Conservation (phyloP, 768 basidiomycete species). For the Suillus subalutaceus region DNA sequence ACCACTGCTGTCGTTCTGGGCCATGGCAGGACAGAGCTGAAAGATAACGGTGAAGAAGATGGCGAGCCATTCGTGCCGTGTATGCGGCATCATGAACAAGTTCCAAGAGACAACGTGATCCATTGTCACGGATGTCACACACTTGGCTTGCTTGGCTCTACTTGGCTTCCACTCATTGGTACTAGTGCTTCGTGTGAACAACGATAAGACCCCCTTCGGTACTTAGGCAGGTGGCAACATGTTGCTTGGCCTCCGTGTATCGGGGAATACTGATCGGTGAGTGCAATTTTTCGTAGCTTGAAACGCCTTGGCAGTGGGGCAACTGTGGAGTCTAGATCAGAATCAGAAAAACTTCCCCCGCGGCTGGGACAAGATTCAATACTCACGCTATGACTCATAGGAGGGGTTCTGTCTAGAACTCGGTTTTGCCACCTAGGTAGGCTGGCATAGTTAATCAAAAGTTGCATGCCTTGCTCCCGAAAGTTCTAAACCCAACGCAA, state of each 20-base stretch:
- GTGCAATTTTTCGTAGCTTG: background rate
- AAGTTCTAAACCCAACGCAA: background rate
- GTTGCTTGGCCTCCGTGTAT: background rate
- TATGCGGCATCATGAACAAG: background rate
- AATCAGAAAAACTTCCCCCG: background rate
- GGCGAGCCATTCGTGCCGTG: background rate
- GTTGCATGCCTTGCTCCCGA: background rate
- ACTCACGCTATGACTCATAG: background rate
- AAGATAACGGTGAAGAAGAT: slow-evolving; percentile 14
- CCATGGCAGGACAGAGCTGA: slow-evolving; percentile 25
- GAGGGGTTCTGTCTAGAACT: background rate
- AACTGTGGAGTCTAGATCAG: background rate
- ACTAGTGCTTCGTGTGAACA: background rate
- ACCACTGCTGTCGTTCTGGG: slow-evolving; percentile 12
- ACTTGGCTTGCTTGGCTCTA: slow-evolving; percentile 7
- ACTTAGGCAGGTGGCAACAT: background rate
- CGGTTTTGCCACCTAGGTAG: background rate
- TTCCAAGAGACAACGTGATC: background rate
- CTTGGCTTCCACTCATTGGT: background rate
- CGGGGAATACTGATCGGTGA: background rate
- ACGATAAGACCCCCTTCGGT: background rate
- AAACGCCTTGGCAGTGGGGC: background rate
- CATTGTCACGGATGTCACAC: background rate
- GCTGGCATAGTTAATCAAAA: background rate
- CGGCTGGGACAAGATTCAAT: background rate